These are phyloP conservation scores for Mixia osmundae DNA, from an alignment of 1,284 basidiomycete genomes.

Conservation along the genomic window DNA sequence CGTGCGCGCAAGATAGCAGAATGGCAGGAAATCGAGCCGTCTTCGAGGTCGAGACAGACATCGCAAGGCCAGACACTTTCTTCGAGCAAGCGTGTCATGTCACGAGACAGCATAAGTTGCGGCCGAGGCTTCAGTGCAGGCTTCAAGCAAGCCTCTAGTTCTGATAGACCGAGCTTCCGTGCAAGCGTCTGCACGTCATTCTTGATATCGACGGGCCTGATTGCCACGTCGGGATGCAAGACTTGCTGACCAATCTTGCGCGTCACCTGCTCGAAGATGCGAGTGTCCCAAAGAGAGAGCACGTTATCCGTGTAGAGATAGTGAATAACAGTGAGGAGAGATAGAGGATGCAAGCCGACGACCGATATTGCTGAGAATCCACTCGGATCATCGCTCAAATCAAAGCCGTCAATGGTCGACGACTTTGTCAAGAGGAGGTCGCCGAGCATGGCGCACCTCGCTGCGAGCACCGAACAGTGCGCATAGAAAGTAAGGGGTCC, in stretches of 20 bases:
- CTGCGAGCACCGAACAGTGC: conserved; percentile 40
- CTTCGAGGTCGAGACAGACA: conserved; percentile 47
- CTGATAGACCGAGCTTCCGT: conserved; percentile 26
- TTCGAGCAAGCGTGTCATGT: conserved; percentile 31
- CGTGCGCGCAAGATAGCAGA: conserved; percentile 55
- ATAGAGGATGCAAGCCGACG: conserved; percentile 29
- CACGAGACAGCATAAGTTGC: conserved; percentile 27
- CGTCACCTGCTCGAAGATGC: conserved; percentile 32
- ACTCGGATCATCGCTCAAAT: background rate
- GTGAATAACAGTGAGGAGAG: conserved; percentile 55
- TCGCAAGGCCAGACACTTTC: conserved; percentile 31
- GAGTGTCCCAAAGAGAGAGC: conserved; percentile 60
- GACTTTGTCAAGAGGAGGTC: conserved; percentile 17
- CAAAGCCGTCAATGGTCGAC: background rate
- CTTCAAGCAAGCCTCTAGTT: conserved; percentile 3
- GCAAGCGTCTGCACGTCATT: conserved; percentile 36
- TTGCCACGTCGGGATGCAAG: conserved; percentile 5
- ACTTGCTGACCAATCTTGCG: background rate
- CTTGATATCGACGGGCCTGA: conserved; percentile 29
- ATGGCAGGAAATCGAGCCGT: conserved; percentile 43
- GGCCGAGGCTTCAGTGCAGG: conserved; percentile 23
- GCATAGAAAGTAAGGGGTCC: conserved; percentile 31
- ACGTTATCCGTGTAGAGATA: conserved; percentile 76
- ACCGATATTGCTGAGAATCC: background rate
- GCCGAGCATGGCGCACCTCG: conserved; percentile 33